Base-by-base conservation (phyloP, 2,329 filamentous ascomycete genomes). In the Aspergillus eucalypticola region DNA sequence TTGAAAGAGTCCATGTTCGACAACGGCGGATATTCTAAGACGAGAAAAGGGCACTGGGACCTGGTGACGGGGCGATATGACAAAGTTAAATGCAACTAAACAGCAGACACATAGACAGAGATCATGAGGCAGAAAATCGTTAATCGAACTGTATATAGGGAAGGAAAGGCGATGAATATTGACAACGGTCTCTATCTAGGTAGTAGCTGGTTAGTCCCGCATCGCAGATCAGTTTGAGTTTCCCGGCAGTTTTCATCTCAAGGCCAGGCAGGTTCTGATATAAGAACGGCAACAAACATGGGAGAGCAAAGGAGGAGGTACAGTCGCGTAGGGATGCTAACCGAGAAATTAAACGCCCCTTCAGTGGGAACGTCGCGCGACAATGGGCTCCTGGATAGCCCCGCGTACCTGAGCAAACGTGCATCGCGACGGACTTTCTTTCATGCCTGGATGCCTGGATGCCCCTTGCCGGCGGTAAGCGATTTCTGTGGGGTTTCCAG, bases 1-100 rank as follows among this genome's bases (percentile, higher is more conserved):
- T 67, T 67, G 54, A 70, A 69, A 49, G 65, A 66, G 8, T 74
- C 74, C 75, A 76, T 77, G 55, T 65, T 68, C 62, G 46, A 17
- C 32, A 54, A 61, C 50, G 53, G 44, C 32, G 51, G 35, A 54
- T 50, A 13, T 55, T 8, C 32, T 19, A 23, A 46, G 6, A 29
- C 44, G 44, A 49, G 3, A 23, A 25, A 25, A 15, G 23, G 25
- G 6, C 5, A 49, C 23, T 15, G 41, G 15, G 23, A 23, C 5
- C 6, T 15, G 15, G 23, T 17, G 44, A 49, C 3, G 25, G 13
- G 10, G n/a, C 4, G 4, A 17, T 13, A 50, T 15, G 25, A 44
- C 19, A 23, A 44, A 13, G 19, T 13, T 44, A 44, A 11, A 21
- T 13, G 41, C 41, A 44, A 35, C 32, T 35, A 35, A 13, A 44